A percentile compares a stretch with the other conserved stretches of the same genome.
Conservation (phyloP, 2,329 filamentous ascomycete genomes). For the Fusarium ambrosium region DNA sequence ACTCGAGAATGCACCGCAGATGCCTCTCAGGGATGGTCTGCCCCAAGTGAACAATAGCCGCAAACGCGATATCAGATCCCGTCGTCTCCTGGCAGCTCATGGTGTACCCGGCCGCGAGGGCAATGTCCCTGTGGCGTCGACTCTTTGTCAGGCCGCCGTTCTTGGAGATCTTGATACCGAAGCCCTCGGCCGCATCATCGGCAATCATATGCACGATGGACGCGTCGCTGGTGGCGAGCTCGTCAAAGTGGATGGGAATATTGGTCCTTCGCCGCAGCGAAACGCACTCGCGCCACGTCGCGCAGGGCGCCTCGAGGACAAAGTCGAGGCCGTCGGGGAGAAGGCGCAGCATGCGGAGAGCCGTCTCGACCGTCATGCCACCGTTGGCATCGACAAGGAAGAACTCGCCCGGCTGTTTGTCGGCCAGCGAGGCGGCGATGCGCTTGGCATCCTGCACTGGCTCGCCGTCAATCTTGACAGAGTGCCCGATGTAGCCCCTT, state of each 20-base stretch:
- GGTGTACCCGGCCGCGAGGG: slow-evolving; percentile 33
- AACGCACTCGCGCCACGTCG: slow-evolving; percentile 30
- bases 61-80: slow-evolving; percentile 35
- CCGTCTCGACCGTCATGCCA: slow-evolving; percentile 32
- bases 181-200: slow-evolving; percentile 35
- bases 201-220: slow-evolving; percentile 32
- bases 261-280: slow-evolving; percentile 28
- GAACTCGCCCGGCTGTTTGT: slow-evolving; percentile 35
- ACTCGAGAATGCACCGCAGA: slow-evolving; percentile 35
- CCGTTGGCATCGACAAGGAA: slow-evolving; percentile 38
- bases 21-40: slow-evolving; percentile 33
- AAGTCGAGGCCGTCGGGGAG: slow-evolving; percentile 35
- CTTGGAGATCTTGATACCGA: slow-evolving; percentile 40
- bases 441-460: slow-evolving; percentile 22
- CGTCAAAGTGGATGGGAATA: slow-evolving; percentile 34
- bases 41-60: slow-evolving; percentile 33
- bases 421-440: slow-evolving; percentile 31
- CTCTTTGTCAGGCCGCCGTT: slow-evolving; percentile 34
- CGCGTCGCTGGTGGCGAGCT: slow-evolving; percentile 29
- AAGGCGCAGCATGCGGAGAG: slow-evolving; percentile 32
- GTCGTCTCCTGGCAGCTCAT: slow-evolving; percentile 37
- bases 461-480: slow-evolving; percentile 36
- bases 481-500: slow-evolving; percentile 30
- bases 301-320: slow-evolving; percentile 38
- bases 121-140: slow-evolving; percentile 35